A percentile compares a stretch with the other conserved stretches of the same genome.
Evolutionary conservation across 768 basidiomycete species (phyloP).

Genomic region (Dentipellis sp.): DNA sequence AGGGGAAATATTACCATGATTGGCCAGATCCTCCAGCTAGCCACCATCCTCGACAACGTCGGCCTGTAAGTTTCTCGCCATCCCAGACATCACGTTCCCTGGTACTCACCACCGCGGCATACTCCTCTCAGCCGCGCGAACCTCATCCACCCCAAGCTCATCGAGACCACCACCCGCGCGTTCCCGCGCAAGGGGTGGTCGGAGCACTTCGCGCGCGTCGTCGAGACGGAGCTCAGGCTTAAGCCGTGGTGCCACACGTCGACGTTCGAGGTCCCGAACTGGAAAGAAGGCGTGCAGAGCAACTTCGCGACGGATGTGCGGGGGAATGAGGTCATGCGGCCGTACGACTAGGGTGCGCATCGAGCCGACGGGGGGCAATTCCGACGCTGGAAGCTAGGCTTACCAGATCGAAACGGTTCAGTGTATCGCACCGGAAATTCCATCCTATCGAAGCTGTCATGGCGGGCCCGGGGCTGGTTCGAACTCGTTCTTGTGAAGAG

Average conservation of each 20-base stretch:
- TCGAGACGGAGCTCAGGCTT: conserved; percentile 34
- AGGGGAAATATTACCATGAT: conserved; percentile 43
- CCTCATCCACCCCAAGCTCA: conserved; percentile 30
- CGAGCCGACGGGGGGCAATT: not conserved
- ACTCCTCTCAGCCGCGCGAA: conserved; percentile 28
- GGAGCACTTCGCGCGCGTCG: conserved; percentile 30
- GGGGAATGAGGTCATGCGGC: conserved; percentile 32
- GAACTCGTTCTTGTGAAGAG: too few relatives aligned
- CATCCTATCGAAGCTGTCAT: too few relatives aligned
- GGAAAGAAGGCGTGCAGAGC: conserved; percentile 33
- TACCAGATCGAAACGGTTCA: too few relatives aligned
- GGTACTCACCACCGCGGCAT: not conserved
- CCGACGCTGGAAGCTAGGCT: not conserved
- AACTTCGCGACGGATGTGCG: conserved; percentile 40
- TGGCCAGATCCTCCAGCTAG: conserved; percentile 40
- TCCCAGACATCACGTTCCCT: not conserved
- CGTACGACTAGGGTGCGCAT: conserved; percentile 24
- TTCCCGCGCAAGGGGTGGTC: conserved; percentile 40
- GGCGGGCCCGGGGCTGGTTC: too few relatives aligned
- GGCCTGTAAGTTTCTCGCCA: conserved; percentile 26
- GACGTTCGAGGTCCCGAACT: conserved; percentile 36
- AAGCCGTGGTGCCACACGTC: conserved; percentile 46
- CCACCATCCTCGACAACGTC: conserved; percentile 39
- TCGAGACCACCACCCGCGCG: conserved; percentile 29
- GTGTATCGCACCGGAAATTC: too few relatives aligned